These are phyloP conservation scores for Arabidopsis lyrata DNA, from an alignment of 441 rosid genomes.

Conservation along the genomic window DNA sequence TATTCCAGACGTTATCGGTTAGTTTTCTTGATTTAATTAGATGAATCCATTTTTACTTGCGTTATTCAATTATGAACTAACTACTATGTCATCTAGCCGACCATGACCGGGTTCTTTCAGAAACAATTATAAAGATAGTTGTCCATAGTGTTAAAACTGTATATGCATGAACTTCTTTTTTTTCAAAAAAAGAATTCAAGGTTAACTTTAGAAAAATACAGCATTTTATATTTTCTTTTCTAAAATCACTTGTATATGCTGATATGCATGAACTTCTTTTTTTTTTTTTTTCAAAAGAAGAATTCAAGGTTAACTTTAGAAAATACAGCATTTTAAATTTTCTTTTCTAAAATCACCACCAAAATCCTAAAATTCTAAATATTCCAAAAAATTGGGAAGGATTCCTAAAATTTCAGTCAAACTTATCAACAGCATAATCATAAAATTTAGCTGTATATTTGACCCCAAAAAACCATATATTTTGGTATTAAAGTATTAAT, in stretches of 20 bases:
- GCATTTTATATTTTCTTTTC: too few relatives aligned
- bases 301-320: background rate
- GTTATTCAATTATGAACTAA: background rate
- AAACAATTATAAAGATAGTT: background rate
- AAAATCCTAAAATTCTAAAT: background rate
- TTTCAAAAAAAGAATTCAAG: too few relatives aligned
- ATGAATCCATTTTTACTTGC: background rate
- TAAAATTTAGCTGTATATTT: background rate
- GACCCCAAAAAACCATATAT: too few relatives aligned
- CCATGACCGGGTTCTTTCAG: background rate
- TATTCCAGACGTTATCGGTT: constrained; percentile 52
- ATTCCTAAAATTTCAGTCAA: background rate
- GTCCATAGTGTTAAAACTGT: background rate
- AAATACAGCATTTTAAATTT: background rate
- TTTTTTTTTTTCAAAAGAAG: too few relatives aligned
- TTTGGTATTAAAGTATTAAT: background rate
- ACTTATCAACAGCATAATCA: background rate
- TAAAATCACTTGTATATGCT: too few relatives aligned
- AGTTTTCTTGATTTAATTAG: constrained; percentile 1
- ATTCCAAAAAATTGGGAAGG: background rate
- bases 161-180: background rate
- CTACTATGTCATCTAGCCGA: background rate
- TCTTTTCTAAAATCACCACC: background rate
- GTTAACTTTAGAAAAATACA: too few relatives aligned
- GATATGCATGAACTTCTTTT: too few relatives aligned